Evolutionary conservation across 2,329 filamentous ascomycete species (phyloP).

Genomic region (Helminthosporium solani): DNA sequence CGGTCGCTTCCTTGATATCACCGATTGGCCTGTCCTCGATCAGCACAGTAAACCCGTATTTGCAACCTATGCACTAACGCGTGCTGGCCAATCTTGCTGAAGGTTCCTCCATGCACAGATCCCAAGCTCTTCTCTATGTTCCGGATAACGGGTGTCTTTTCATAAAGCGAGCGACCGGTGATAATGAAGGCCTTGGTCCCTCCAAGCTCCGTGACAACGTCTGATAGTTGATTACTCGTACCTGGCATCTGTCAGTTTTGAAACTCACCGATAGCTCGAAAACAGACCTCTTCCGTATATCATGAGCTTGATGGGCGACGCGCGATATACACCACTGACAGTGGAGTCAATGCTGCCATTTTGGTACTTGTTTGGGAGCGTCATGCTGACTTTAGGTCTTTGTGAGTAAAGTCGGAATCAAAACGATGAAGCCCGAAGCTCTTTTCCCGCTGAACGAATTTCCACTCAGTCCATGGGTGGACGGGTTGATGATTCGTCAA

Average conservation of each 20-base stretch:
- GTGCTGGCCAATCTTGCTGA: constrained; percentile 57
- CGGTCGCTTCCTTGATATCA: constrained; percentile 39
- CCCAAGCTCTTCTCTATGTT: constrained; percentile 53
- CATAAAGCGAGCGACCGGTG: constrained; percentile 55
- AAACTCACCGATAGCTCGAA: not conserved
- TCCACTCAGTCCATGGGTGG: constrained; percentile 3
- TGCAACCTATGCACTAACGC: constrained; percentile 47
- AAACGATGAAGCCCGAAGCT: not conserved
- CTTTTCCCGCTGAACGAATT: not conserved
- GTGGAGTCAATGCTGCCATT: constrained; percentile 38
- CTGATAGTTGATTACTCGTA: constrained; percentile 34
- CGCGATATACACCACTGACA: constrained; percentile 36
- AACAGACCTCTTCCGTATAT: constrained; percentile 37
- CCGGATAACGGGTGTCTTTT: constrained; percentile 56
- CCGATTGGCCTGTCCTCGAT: constrained; percentile 31
- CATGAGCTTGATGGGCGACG: constrained; percentile 41
- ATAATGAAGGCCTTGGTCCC: constrained; percentile 57
- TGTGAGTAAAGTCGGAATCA: not conserved
- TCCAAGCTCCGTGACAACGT: constrained; percentile 36
- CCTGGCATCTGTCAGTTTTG: constrained; percentile 19
- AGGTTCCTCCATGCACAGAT: constrained; percentile 54
- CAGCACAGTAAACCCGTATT: constrained; percentile 4
- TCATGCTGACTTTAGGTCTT: constrained; percentile 20
- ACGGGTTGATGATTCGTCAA: constrained; percentile 24
- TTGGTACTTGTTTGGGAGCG: constrained; percentile 36